phyloP scores from a whole-genome alignment of 169 alveolate species.

The Plasmodium relictum region DNA sequence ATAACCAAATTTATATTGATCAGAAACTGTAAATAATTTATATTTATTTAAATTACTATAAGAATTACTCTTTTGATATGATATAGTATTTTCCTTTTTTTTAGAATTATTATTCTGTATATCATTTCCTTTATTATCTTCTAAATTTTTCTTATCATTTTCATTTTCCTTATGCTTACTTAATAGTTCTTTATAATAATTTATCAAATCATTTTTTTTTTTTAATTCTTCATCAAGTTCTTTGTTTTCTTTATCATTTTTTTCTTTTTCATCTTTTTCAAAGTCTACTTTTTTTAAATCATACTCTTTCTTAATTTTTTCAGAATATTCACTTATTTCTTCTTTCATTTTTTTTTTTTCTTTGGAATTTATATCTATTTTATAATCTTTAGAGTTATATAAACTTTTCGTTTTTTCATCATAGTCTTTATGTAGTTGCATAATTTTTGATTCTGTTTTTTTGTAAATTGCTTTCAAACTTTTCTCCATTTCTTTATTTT shows the following conservation, averaged over 20 bases:
- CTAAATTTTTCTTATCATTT: not conserved
- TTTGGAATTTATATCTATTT: slow-evolving; percentile 21
- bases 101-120: not conserved
- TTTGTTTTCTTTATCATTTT: slow-evolving; percentile 10
- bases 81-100: slow-evolving; percentile 18
- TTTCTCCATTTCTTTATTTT: slow-evolving; percentile 3
- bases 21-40: slow-evolving; percentile 39
- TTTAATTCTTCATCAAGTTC: slow-evolving; percentile 48
- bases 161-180: slow-evolving; percentile 7
- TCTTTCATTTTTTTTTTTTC: slow-evolving; percentile 62
- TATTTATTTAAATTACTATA: slow-evolving; percentile 11
- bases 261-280: slow-evolving; percentile 41
- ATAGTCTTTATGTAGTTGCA: slow-evolving; percentile 72
- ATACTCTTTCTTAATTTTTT: slow-evolving; percentile 29
- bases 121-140: not conserved
- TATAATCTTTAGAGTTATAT: not conserved
- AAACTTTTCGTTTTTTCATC: slow-evolving; percentile 35
- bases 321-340: slow-evolving; percentile 27
- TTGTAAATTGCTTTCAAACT: not conserved
- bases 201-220: slow-evolving; percentile 34
- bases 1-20: slow-evolving; percentile 59
- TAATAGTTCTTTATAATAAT: slow-evolving; percentile 55
- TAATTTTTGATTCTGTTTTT: slow-evolving; percentile 19
- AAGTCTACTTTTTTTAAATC: slow-evolving; percentile 38
- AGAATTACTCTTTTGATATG: slow-evolving; percentile 10